Base-by-base conservation (phyloP, 2,329 filamentous ascomycete species). In the Botrytis elliptica region DNA sequence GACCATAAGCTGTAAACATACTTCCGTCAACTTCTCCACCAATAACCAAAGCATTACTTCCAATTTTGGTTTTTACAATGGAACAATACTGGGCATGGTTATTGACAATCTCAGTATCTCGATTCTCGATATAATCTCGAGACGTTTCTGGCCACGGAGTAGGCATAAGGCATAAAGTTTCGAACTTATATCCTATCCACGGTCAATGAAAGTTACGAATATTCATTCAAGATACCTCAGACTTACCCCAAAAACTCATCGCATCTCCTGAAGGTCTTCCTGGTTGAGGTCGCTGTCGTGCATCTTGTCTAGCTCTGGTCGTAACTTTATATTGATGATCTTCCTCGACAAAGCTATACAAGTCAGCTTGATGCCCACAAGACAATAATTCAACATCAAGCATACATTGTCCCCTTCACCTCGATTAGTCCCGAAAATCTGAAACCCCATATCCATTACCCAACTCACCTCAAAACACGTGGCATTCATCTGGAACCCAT, bases 61-160 rank as follows among this genome's bases (percentile, higher is more conserved):
- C 95, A 73, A 99, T 92, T 0, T 93, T 93, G 0, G 95, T 98
- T 55, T 91, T 90, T 1, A 97, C 95, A 33, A 99, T 89, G 4
- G 95, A 98, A 84, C 96, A 99, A 85, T 98, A 98, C 81, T 99
- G 96, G 0, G 93, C 92, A 80, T 94, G 90, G 82, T 98, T 99
- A 82, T 91, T 95, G 68, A 98, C 95, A 14, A 91, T 80, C 72
- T 92, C 86, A 4, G 89, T 82, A 62, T 92, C 89, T 42, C 96
- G 90, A 73, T 84, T 85, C 81, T 97, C 95, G 76, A 99, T 98
- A 74, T 91, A 89, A 1, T 93, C 91, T 73, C 93, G 89, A 0
- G 90, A 85, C 0, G 89, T 91, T 73, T 92, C 88, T 71, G 88
- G 90, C 90, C 95, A 98, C 0, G 91, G 88, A 3, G 86, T 84